phyloP scores from a whole-genome alignment of 140 eudicot species.

The Stevia rebaudiana region DNA sequence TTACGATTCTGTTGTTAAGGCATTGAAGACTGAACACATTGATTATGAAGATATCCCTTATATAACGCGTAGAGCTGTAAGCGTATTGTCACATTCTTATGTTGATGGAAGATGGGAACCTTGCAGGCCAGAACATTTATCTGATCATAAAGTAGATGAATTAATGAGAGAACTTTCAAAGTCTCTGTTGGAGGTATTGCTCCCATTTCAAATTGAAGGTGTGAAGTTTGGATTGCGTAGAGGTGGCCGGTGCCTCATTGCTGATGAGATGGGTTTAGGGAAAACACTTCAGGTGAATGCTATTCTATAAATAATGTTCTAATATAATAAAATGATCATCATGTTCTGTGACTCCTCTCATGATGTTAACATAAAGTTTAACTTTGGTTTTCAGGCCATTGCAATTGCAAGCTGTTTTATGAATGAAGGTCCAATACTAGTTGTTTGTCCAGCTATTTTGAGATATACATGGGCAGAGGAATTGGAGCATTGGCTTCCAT shows the following conservation, averaged over 20 bases:
- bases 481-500: slow-evolving; percentile 95
- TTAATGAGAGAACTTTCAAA: slow-evolving; percentile 57
- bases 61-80: slow-evolving; percentile 71
- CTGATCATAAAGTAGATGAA: slow-evolving; percentile 74
- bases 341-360: slow-evolving; percentile 1
- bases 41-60: slow-evolving; percentile 79
- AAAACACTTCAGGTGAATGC: slow-evolving; percentile 86
- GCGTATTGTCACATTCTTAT: slow-evolving; percentile 50
- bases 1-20: slow-evolving; percentile 58
- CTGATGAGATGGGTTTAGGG: slow-evolving; percentile 99
- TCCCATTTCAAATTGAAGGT: slow-evolving; percentile 95
- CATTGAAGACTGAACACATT: slow-evolving; percentile 46
- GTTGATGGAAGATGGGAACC: slow-evolving; percentile 73
- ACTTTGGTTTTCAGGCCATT: slow-evolving; percentile 61
- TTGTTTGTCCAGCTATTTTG: slow-evolving; percentile 96
- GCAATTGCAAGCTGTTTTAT: slow-evolving; percentile 87
- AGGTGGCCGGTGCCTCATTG: slow-evolving; percentile 98
- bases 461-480: slow-evolving; percentile 97
- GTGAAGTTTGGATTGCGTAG: slow-evolving; percentile 75
- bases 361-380: slow-evolving; percentile 8
- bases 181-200: slow-evolving; percentile 43
- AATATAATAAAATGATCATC: neutral
- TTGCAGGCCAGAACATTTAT: slow-evolving; percentile 79
- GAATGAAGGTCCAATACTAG: slow-evolving; percentile 72
- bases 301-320: neutral